Evolutionary conservation across 345 rosid genomes (phyloP).

Genomic region (Eucalyptus viminalis): DNA sequence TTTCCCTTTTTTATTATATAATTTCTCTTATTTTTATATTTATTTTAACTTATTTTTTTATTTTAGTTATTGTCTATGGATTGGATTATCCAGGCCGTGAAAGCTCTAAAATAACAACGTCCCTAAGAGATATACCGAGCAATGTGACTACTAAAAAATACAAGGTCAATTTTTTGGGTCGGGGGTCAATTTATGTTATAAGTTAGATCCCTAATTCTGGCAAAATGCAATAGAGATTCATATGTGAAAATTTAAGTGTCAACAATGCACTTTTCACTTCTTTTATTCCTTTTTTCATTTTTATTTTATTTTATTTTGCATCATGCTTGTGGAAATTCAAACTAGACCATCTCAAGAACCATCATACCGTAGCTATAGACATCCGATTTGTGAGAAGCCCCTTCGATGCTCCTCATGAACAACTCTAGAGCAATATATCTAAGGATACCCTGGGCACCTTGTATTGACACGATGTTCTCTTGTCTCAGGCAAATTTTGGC

Average conservation of each 20-base stretch:
- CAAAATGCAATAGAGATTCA: not conserved
- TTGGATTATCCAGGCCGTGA: too few relatives aligned
- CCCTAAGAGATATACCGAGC: not conserved
- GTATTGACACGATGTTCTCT: too few relatives aligned
- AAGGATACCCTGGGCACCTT: rapidly evolving
- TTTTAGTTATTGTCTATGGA: not conserved
- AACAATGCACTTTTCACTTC: not conserved
- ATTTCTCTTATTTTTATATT: not conserved
- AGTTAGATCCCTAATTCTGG: not conserved
- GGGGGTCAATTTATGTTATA: not conserved
- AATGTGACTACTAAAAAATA: not conserved
- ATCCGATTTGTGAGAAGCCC: too few relatives aligned
- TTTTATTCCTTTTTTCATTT: too few relatives aligned
- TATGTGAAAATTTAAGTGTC: not conserved
- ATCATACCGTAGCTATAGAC: too few relatives aligned
- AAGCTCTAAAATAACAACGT: not conserved
- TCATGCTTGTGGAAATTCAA: too few relatives aligned
- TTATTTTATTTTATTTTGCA: too few relatives aligned
- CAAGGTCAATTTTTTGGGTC: not conserved
- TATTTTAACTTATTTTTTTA: too few relatives aligned
- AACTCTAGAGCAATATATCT: too few relatives aligned
- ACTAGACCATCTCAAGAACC: not conserved
- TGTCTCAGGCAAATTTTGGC: too few relatives aligned
- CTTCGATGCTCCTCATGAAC: too few relatives aligned
- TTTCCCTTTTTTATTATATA: not conserved